Conservation (phyloP, 768 basidiomycete species). For the Terana coerulea region DNA sequence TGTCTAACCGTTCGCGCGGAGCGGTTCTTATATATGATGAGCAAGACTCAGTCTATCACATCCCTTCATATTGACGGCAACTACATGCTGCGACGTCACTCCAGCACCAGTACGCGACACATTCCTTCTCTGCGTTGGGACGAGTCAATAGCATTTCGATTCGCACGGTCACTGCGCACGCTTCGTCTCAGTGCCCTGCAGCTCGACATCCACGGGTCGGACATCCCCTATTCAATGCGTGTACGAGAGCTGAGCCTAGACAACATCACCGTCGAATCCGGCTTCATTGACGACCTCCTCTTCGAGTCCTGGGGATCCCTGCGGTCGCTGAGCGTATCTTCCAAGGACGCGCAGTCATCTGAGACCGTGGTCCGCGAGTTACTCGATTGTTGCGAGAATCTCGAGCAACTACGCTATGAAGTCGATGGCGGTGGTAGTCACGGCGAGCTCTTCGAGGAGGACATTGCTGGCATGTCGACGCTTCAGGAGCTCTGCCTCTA, state of each 20-base stretch:
- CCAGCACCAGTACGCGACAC: slow-evolving; percentile 8
- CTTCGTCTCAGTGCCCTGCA: slow-evolving; percentile 42
- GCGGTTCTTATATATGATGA: slow-evolving; percentile 41
- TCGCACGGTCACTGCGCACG: slow-evolving; percentile 35
- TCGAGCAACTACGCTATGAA: slow-evolving; percentile 43
- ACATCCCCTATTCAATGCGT: slow-evolving; percentile 31
- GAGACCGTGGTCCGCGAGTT: slow-evolving; percentile 40
- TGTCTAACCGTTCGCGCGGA: slow-evolving; percentile 44
- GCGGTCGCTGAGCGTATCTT: slow-evolving; percentile 34
- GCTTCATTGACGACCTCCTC: slow-evolving; percentile 38
- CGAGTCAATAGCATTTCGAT: slow-evolving; percentile 42
- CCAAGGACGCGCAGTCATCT: slow-evolving; percentile 29
- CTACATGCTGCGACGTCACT: slow-evolving; percentile 24
- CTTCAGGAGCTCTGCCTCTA: slow-evolving; percentile 40
- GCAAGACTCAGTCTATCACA: slow-evolving; percentile 36
- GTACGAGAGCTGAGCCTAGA: slow-evolving; percentile 40
- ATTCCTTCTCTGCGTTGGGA: slow-evolving; percentile 51
- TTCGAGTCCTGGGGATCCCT: slow-evolving; percentile 30
- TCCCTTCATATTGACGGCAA: slow-evolving; percentile 47
- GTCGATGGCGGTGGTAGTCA: slow-evolving; percentile 25
- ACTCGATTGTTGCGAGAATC: slow-evolving; percentile 34
- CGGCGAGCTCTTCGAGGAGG: slow-evolving; percentile 31
- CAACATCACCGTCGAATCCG: slow-evolving; percentile 39
- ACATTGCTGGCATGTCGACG: slow-evolving; percentile 19
- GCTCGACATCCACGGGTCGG: slow-evolving; percentile 37